Base-by-base conservation (phyloP, 805 yeast species). In the Naumovozyma castellii region DNA sequence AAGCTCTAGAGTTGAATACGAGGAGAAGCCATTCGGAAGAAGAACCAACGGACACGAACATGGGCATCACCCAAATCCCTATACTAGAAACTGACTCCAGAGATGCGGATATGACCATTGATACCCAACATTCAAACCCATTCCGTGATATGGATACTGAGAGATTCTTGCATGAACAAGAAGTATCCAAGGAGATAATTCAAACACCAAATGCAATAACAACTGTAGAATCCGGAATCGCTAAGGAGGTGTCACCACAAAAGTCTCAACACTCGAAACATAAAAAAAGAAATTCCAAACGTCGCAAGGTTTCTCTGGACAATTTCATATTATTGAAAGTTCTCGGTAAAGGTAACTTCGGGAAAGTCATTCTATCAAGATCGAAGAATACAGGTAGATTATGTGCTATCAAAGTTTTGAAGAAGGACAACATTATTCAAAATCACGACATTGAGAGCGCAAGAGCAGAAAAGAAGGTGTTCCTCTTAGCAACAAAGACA, bases 351-450 rank as follows among this genome's bases (percentile, higher is more conserved):
- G 99, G 99, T 66, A 92, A 92, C 61, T 92, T 92, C 61, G 99
- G 99, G 64, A 92, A 92, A 59, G 98, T 92, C 41, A 85, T 92
- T 88, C 73, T 92, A 50, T 97, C 97, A 1, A 95, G 90, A 64
- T 84, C 95, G 13, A 80, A 90, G 57, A 82, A 80, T 45, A 78
- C 90, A 0, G 74, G 76, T 39, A 75, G 77, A 41, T 64, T 92
- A 41, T 92, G 96, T 66, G 99, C 99, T 19, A 88, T 92, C 42
- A 92, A 92, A 65, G 97, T 92, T 18, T 73, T 92, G 63, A 92
- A 92, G 72, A 92, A 92, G 63, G 97, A 90, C 53, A 87, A 86
- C 61, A 87, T 92, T 46, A 80, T 92, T 42, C 95, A 90, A 53
- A 86, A 88, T 56, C 96, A 90, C 56, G 98, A 92, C 62, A 92